A percentile compares a stretch with the other conserved stretches of the same genome.
Evolutionary conservation across 2,329 filamentous ascomycete species (phyloP).

Genomic region (Aspergillus arachidicola): DNA sequence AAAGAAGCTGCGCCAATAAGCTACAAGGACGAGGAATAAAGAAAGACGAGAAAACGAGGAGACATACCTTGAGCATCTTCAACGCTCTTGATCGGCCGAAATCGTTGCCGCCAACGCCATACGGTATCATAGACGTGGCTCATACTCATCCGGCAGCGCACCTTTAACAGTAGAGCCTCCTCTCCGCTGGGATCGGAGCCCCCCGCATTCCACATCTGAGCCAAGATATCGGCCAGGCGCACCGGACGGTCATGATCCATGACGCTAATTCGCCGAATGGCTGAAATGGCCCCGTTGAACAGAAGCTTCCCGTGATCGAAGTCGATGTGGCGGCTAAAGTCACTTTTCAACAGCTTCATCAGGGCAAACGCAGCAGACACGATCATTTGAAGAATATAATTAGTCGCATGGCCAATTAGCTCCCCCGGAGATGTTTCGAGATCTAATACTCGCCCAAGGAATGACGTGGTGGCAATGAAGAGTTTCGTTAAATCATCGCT

Average conservation of each 20-base stretch:
- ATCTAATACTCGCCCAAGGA: conserved; percentile 48
- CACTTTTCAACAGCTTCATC: conserved; percentile 66
- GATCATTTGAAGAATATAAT: conserved; percentile 68
- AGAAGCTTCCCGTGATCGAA: conserved; percentile 56
- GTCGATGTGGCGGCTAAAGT: conserved; percentile 60
- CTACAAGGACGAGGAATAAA: conserved; percentile 9
- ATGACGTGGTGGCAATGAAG: conserved; percentile 48
- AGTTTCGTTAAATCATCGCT: conserved; percentile 48
- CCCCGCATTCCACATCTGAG: conserved; percentile 63
- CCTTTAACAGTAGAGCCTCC: conserved; percentile 58
- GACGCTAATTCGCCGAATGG: conserved; percentile 62
- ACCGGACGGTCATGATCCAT: conserved; percentile 64
- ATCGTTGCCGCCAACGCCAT: conserved; percentile 66
- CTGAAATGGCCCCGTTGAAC: conserved; percentile 60
- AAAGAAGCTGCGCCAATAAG: conserved; percentile 29
- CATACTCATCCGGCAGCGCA: conserved; percentile 67
- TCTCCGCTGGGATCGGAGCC: conserved; percentile 34
- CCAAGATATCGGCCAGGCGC: conserved; percentile 64
- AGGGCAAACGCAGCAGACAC: conserved; percentile 65
- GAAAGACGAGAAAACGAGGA: conserved; percentile 2
- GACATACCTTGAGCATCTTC: conserved; percentile 67
- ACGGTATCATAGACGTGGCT: conserved; percentile 67
- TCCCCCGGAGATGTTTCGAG: conserved; percentile 48
- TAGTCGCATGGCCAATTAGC: conserved; percentile 56
- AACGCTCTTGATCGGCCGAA: conserved; percentile 64